Evolutionary conservation across 176 grass and related monocot genomes (phyloP), one percentile per base, ranked within the genome.

Genomic region (Musa schizocarpa): DNA sequence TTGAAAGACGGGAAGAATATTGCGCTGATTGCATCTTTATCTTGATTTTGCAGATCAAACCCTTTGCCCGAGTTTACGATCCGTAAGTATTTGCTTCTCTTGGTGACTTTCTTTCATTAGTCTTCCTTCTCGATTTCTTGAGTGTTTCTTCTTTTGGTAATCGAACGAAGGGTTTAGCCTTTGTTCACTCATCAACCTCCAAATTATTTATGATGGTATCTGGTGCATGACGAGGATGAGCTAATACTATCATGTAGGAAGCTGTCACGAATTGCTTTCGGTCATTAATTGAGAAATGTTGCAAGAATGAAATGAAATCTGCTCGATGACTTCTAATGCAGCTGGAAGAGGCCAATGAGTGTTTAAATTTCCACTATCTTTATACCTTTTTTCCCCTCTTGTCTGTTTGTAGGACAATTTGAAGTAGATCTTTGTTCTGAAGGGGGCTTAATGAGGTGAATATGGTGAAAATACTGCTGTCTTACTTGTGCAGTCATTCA

Each of bases 1-100:
- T 68, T 50, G 74, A 62, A 50, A 58, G 71, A 16, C 43, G 58
- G 11, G 34, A 43, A 43, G 4, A 43, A 43, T 43, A 54, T 13
- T 49, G 21, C 9, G 52, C 68, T 90, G 68, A 88, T 71, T 57
- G 76, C 24, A 34, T 57, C 20, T 81, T 25, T 73, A 66, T 43
- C 79, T 13, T 48, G 34, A 48, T 78, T 88, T 71, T 83, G 83
- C 88, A 99, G 95, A 6, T 87, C 95, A 64, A 75, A 76, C 50
- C 86, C 82, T 83, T 68, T 94, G 63, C 75, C 84, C 3, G 83
- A 56, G 64, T 99, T 99, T 77, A 99, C 90, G 7, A 92, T 99
- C 68, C 95, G 95, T 94, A 92, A 99, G 95, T 78, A 25, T 71
- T 49, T 74, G 29, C 24, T 80, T 19, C 17, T 82, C 29, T 64